Base-by-base conservation (phyloP, 2,329 filamentous ascomycete species). In the Colletotrichum tropicale region DNA sequence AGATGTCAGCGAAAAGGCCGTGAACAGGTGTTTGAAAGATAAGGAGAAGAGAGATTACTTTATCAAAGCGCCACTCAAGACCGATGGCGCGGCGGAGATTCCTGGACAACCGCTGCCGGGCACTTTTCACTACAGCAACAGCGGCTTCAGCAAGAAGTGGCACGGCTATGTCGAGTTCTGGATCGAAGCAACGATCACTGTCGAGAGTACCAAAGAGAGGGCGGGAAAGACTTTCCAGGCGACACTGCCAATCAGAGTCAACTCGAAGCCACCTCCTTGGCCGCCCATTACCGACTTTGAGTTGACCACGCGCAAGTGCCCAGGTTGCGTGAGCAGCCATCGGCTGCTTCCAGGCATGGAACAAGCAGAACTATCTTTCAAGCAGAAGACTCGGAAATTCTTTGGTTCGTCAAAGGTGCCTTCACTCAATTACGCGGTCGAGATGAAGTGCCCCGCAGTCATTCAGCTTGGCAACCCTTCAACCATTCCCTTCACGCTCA, bases 141-240 rank as follows among this genome's bases (percentile, higher is more conserved):
- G 28, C 69, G 48, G 62, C 13, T 70, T 71, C 21, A 60, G 30
- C 60, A 77, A 71, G 1, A 69, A 48, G 5, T 79, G 78, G 21
- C 78, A 83, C 28, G 75, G 77, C 9, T 82, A 79, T 18, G 82
- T 84, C 24, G 83, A 86, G 58, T 86, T 86, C 52, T 80, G 78
- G 10, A 74, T 87, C 2, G 71, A 83, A 34, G 83, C 84, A 0
- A 66, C 72, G 77, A 4, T 36, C 85, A 5, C 70, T 18, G 8
- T 77, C 78, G 8, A 62, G 2, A 56, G 43, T 16, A 28, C 21
- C 5, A 68, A 72, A 5, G 83, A 79, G 4, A 76, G 38, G 0
- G 55, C 81, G 2, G 0, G 83, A 81, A 0, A 81, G 43, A 52
- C 43, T 21, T 52, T 52, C n/a, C 43, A 52, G 43, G 43, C 43